Evolutionary conservation across 768 basidiomycete genomes (phyloP), one percentile per base, ranked within the genome.

Genomic region (Tricholoma bakamatsutake): DNA sequence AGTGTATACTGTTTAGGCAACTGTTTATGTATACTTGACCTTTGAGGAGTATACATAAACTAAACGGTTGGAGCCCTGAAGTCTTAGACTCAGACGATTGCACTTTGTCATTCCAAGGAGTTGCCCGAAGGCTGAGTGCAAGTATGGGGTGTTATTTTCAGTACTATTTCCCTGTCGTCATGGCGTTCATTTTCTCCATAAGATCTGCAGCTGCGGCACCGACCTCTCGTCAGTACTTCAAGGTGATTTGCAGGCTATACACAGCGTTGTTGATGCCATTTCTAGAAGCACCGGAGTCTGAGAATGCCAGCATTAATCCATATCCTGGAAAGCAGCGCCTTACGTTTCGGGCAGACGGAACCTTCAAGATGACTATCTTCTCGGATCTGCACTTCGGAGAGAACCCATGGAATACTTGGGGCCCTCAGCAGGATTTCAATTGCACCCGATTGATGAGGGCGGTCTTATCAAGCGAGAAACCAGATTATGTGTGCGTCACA

Each of bases 321-420:
- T 76, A 77, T 59, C 72, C 71, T 12, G 59, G 56, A 15, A 76
- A 76, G 52, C 69, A 70, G 2, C 78, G 79, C 11, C 58, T 89
- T 13, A 76, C 73, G 1, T 90, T 89, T 67, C 71, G 73, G 7
- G 30, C 65, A 0, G 78, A 86, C 63, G 83, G 82, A 2, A 80
- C 80, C 1, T 87, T 90, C 76, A 88, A 87, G 67, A 61, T 90
- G 46, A 85, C 82, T 12, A 75, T 88, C 5, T 88, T 90, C 66
- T 87, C 85, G 6, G 88, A 90, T 61, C 67, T 89, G 30, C 88
- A 90, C 63, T 88, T 78, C 57, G 88, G 88, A 27, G 88, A 90
- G 68, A 84, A 87, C 60, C 84, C 86, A 7, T 85, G 83, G 81
- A 83, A 83, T 52, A 66, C 57, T 7, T 85, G 84, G 81, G 87